Percentiles rank a stretch among this genome's conserved stretches.
These are phyloP conservation scores for Phytophthora lateralis DNA, from an alignment of 352 stramenopile species.

Conservation along the genomic window DNA sequence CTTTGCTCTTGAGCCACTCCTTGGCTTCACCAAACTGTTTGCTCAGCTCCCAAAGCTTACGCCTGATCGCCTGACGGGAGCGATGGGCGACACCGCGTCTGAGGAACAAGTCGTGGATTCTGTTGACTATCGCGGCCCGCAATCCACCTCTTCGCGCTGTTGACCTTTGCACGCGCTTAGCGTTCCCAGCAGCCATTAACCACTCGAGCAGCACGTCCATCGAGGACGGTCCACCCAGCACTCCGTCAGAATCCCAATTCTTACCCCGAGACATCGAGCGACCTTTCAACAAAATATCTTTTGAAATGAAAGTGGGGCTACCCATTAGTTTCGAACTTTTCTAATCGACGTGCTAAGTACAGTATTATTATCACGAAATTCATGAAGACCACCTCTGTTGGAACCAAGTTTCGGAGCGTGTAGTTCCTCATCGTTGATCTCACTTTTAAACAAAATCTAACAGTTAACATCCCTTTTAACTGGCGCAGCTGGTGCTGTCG, in stretches of 20 bases:
- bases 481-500: too few relatives aligned
- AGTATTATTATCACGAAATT: too few relatives aligned
- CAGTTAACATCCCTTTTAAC: too few relatives aligned
- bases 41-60: constrained; percentile 1
- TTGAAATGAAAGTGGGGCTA: too few relatives aligned
- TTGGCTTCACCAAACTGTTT: constrained; percentile 7
- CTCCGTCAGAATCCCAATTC: constrained; percentile 10
- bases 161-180: constrained; percentile 8
- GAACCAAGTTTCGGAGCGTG: too few relatives aligned
- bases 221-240: constrained; percentile 7
- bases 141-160: not conserved
- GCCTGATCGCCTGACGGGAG: not conserved
- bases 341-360: too few relatives aligned
- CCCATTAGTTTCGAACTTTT: too few relatives aligned
- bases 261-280: too few relatives aligned
- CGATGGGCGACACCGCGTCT: constrained; percentile 7
- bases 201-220: constrained; percentile 33
- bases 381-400: too few relatives aligned
- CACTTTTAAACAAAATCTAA: too few relatives aligned
- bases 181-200: constrained; percentile 30
- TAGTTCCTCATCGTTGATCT: too few relatives aligned
- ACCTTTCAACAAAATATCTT: not conserved
- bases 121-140: not conserved
- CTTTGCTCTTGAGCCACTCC: constrained; percentile 5
- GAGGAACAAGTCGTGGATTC: constrained; percentile 5